Conservation (phyloP, 441 rosid genomes). For the Populus trichocarpa region DNA sequence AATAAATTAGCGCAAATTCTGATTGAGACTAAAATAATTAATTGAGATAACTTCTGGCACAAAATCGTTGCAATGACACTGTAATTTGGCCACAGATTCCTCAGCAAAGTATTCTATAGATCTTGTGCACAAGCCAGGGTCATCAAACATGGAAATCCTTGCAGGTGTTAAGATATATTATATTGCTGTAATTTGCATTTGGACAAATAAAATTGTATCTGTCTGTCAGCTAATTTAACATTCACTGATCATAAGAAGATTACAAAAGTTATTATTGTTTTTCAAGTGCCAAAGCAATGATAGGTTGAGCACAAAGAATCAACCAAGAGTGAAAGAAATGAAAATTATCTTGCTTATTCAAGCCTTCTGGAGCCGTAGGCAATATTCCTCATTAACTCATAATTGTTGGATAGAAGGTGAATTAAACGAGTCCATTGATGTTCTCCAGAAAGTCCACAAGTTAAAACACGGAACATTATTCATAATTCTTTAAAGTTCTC, state of each 20-base stretch:
- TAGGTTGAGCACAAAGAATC: not conserved
- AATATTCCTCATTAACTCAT: not conserved
- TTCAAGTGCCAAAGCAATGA: not conserved
- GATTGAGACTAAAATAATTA: not conserved
- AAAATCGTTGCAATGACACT: not conserved
- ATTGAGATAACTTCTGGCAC: not conserved
- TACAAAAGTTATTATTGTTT: not conserved
- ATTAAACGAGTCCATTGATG: not conserved
- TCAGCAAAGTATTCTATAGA: not conserved
- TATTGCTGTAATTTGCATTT: not conserved
- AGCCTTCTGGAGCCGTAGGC: not conserved
- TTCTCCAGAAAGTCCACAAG: not conserved
- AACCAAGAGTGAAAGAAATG: not conserved
- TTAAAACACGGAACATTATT: not conserved
- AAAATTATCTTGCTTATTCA: not conserved
- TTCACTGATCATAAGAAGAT: not conserved
- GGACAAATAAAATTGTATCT: not conserved
- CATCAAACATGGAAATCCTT: slow-evolving; percentile 1
- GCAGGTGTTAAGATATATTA: not conserved
- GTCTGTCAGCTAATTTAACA: slow-evolving; percentile 1
- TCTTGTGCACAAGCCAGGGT: not conserved
- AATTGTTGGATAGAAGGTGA: not conserved
- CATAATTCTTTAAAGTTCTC: not conserved
- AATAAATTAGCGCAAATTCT: not conserved
- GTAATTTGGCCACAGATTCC: not conserved